Evolutionary conservation across 1,284 basidiomycete species (phyloP).

Genomic region (Sanguinoderma infundibulare): DNA sequence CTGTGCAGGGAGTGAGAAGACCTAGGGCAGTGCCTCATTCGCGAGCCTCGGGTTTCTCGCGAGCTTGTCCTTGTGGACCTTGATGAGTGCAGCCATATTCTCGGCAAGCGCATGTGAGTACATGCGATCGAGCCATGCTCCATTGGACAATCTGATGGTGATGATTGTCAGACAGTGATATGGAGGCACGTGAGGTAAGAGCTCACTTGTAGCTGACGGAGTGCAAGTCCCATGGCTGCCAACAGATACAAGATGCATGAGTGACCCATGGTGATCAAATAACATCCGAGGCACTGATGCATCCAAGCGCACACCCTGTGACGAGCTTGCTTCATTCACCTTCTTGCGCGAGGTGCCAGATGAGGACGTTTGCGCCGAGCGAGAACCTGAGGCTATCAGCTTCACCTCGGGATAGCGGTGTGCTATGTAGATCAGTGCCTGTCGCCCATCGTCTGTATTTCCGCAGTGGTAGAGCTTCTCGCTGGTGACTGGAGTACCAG

Average conservation of each 20-base stretch:
- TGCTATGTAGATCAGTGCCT: constrained; percentile 79
- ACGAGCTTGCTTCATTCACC: constrained; percentile 73
- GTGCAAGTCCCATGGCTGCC: background rate
- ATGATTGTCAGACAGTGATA: background rate
- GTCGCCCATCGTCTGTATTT: constrained; percentile 84
- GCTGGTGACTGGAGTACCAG: constrained; percentile 80
- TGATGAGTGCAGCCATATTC: constrained; percentile 8
- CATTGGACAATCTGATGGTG: constrained; percentile 42
- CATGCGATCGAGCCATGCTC: constrained; percentile 10
- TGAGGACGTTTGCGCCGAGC: constrained; percentile 89
- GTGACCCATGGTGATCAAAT: background rate
- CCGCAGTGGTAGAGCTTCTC: constrained; percentile 87
- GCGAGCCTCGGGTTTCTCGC: constrained; percentile 7
- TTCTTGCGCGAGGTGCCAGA: constrained; percentile 89
- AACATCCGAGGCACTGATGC: constrained; percentile 46
- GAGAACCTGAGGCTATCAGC: constrained; percentile 91
- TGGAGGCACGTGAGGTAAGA: background rate
- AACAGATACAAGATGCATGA: background rate
- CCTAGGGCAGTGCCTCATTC: constrained; percentile 42
- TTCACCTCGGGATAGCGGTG: constrained; percentile 78
- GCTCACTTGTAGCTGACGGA: background rate
- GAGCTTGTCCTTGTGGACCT: constrained; percentile 2
- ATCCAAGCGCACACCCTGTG: constrained; percentile 79
- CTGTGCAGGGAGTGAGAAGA: constrained; percentile 55
- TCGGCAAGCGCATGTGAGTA: constrained; percentile 9